Evolutionary conservation across 768 basidiomycete species (phyloP).

Genomic region (Phanerochaete carnosa): DNA sequence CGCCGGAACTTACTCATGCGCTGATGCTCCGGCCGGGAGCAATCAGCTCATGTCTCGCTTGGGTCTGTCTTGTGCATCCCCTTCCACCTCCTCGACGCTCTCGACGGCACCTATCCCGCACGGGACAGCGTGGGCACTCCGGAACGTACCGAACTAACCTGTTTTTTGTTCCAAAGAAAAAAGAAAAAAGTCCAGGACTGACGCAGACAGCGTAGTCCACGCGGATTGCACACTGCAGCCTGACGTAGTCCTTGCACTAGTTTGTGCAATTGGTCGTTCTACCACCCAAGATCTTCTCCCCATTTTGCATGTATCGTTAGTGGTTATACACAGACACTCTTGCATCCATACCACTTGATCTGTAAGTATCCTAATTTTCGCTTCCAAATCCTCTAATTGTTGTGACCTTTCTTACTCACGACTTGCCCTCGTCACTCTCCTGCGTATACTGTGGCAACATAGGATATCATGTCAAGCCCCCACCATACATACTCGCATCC

Average conservation of each 20-base stretch:
- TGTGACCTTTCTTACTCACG: neutral
- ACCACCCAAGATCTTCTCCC: neutral
- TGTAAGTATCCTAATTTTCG: neutral
- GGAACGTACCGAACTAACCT: neutral
- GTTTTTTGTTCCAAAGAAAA: too few species aligned
- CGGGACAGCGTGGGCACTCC: neutral
- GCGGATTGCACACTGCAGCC: neutral
- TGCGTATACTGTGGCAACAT: neutral
- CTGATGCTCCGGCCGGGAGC: neutral
- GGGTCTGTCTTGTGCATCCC: slow-evolving; percentile 5
- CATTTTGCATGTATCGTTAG: slow-evolving; percentile 9
- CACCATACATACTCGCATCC: slow-evolving; percentile 31
- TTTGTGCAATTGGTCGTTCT: neutral
- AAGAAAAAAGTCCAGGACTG: neutral
- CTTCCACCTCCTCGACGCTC: slow-evolving; percentile 1
- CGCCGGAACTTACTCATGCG: neutral
- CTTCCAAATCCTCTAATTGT: neutral
- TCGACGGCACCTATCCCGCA: neutral
- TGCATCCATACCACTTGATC: neutral
- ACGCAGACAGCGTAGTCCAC: neutral
- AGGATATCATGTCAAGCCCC: slow-evolving; percentile 26
- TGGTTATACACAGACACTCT: neutral
- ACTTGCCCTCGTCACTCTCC: neutral
- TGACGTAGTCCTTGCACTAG: neutral
- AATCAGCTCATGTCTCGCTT: slow-evolving; percentile 2